A percentile compares a stretch with the other conserved stretches of the same genome.
phyloP scores from a whole-genome alignment of 192 early-diverging fungal species.

The Mortierella alpina region DNA sequence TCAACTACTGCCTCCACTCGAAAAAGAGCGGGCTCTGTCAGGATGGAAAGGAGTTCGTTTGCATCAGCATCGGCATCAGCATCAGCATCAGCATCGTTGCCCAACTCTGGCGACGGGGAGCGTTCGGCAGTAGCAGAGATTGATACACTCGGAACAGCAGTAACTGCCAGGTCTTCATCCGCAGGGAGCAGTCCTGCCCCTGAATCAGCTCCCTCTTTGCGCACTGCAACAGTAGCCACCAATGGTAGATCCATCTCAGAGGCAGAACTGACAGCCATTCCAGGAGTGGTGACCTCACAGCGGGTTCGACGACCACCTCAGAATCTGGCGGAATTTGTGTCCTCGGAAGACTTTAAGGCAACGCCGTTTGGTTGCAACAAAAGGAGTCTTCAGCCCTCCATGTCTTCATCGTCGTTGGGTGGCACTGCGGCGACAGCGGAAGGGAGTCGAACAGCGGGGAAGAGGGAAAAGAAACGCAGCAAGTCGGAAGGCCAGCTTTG shows the following conservation, averaged over 20 bases:
- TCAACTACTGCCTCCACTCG: not conserved
- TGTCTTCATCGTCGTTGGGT: conserved; percentile 3
- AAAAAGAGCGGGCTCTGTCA: conserved; percentile 17
- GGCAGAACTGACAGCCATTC: conserved; percentile 9
- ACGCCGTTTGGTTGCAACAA: conserved; percentile 29
- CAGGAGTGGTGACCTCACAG: conserved; percentile 28
- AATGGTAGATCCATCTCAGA: not conserved
- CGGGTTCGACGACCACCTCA: conserved; percentile 49
- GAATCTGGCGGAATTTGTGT: conserved; percentile 48
- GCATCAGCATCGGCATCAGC: not conserved
- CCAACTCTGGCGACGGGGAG: no score
- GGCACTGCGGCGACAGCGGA: not conserved
- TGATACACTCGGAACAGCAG: not conserved
- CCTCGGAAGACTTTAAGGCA: conserved; percentile 49
- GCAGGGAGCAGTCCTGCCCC: not conserved
- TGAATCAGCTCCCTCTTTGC: not conserved
- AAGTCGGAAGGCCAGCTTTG: conserved; percentile 19
- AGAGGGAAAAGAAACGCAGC: conserved; percentile 7
- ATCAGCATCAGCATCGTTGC: not conserved
- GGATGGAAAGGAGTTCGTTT: not conserved
- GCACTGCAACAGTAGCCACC: not conserved
- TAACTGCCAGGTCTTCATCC: not conserved
- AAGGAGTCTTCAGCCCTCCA: not conserved
- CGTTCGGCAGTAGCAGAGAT: no score
- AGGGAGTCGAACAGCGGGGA: not conserved